phyloP scores from a whole-genome alignment of 78 protist genomes.

The Chrysochromulina tobinii region DNA sequence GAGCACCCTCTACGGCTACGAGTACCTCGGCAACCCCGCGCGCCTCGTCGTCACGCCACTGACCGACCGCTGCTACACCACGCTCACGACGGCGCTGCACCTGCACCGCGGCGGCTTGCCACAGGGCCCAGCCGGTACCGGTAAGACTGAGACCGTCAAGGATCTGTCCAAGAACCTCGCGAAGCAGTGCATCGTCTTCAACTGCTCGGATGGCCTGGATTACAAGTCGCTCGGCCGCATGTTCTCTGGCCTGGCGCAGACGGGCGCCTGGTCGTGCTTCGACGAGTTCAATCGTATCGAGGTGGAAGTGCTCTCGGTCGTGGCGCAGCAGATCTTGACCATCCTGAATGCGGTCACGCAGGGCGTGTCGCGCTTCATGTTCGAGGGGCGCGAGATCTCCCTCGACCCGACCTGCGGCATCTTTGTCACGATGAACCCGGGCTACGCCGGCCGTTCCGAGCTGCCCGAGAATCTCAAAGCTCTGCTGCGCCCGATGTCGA shows the following conservation, averaged over 20 bases:
- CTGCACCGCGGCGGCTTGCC: slow-evolving; percentile 88
- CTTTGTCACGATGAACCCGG: slow-evolving; percentile 90
- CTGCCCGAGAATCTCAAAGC: slow-evolving; percentile 85
- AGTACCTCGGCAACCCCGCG: slow-evolving; percentile 81
- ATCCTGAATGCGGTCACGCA: slow-evolving; percentile 70
- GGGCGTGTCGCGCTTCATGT: slow-evolving; percentile 59
- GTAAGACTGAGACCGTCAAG: slow-evolving; percentile 94
- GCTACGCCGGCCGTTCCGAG: slow-evolving; percentile 88
- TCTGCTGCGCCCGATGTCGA: slow-evolving; percentile 82
- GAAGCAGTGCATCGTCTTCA: slow-evolving; percentile 76
- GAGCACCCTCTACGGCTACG: slow-evolving; percentile 66
- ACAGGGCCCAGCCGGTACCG: slow-evolving; percentile 95
- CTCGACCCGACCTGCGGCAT: slow-evolving; percentile 70
- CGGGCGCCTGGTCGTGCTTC: slow-evolving; percentile 87
- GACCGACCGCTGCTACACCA: slow-evolving; percentile 87
- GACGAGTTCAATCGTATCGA: slow-evolving; percentile 94
- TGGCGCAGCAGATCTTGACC: slow-evolving; percentile 82
- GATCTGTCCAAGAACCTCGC: slow-evolving; percentile 82
- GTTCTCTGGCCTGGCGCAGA: slow-evolving; percentile 85
- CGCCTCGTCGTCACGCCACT: slow-evolving; percentile 89
- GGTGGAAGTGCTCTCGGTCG: slow-evolving; percentile 84
- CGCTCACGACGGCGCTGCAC: slow-evolving; percentile 77
- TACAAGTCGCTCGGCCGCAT: slow-evolving; percentile 73
- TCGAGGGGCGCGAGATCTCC: slow-evolving; percentile 68
- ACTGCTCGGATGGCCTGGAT: slow-evolving; percentile 87